Base-by-base conservation (phyloP, 108 stramenopile species). In the Craspedostauros australis region DNA sequence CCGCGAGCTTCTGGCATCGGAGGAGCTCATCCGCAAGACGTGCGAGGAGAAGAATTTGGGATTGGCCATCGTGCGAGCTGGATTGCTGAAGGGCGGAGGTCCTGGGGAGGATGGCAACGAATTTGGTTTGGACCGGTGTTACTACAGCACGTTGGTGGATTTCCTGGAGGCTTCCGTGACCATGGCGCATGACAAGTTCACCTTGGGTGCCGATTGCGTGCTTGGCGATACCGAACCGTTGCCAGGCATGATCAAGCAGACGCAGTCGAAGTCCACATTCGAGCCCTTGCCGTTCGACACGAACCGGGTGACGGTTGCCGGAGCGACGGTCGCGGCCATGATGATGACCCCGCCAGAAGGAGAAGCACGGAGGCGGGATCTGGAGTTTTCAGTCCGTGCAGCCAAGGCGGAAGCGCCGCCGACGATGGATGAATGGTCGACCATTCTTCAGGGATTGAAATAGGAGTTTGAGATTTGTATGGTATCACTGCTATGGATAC, bases 21-120 rank as follows among this genome's bases (percentile, higher is more conserved):
- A 64, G 37, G 38, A 44, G 2, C 8, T 4, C 2, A 24, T 64
- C 23, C 42, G 53, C 3, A n/a, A 53, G 4, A 32, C 54, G 20
- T 54, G 53, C 23, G 16, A 45, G 16, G 31, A 26, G 14, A 64
- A 64, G 29, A 24, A 21, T 25, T 46, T 66, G 0, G 68, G 64
- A 22, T 63, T 65, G 19, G 70, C 77, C 1, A 73, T 79, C 44
- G 66, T 79, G 1, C 46, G 74, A 27, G 73, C 71, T 41, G 76
- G 76, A 5, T 42, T 31, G 9, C 21, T 67, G 27, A 70, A 70
- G 27, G 74, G 71, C 9, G 76, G 71, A 37, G 66, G 73, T 6
- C 31, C 64, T 14, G 61, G 74, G 27, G 66, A 64, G 19, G 20
- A 5, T 9, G 64, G 46, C 4, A 39, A 57, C 14, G 64, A 65